Percentiles rank a stretch among this genome's conserved stretches.
These are phyloP conservation scores for Sporopachydermia lactativora DNA, from an alignment of 805 yeast genomes.

Conservation along the genomic window DNA sequence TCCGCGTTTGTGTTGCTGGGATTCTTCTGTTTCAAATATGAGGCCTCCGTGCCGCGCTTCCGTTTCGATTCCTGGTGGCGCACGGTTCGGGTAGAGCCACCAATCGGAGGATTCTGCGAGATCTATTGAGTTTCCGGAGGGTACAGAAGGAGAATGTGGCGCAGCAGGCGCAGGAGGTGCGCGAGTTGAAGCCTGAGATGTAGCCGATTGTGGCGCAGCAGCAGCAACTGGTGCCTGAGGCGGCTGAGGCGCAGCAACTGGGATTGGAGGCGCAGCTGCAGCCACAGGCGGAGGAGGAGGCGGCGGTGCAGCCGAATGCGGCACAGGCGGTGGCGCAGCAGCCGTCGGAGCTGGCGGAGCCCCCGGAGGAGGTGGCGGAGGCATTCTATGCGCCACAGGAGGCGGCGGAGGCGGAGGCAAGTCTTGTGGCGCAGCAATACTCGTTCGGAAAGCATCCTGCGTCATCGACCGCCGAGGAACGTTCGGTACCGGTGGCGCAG, in stretches of 20 bases:
- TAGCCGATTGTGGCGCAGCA: conserved; percentile 3
- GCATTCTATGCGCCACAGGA: conserved; percentile 4
- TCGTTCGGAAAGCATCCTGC: conserved; percentile 5
- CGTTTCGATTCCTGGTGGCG: conserved; percentile 38
- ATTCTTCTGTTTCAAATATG: conserved; percentile 52
- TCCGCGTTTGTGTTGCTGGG: conserved; percentile 40
- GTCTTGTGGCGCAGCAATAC: conserved; percentile 9
- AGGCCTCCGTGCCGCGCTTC: conserved; percentile 31
- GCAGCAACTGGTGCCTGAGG: conserved; percentile 14
- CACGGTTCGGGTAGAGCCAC: conserved; percentile 46
- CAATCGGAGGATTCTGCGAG: conserved; percentile 31
- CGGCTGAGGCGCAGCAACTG: conserved; percentile 15
- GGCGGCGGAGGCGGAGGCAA: conserved; percentile 10
- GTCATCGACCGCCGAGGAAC: conserved; percentile 11
- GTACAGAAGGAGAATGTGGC: conserved; percentile 9
- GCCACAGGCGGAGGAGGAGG: conserved; percentile 15
- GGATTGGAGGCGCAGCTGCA: conserved; percentile 9
- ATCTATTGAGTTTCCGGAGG: conserved; percentile 13
- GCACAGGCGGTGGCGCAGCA: conserved; percentile 10
- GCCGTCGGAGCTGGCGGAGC: conserved; percentile 8
- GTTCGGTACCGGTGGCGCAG: conserved; percentile 9
- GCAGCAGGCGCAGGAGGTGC: conserved; percentile 11
- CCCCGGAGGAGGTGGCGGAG: conserved; percentile 8
- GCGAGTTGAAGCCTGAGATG: conserved; percentile 1
- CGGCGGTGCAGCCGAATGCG: conserved; percentile 11